Base-by-base conservation (phyloP, 139 green algal genomes). In the Tetraselmis striata region DNA sequence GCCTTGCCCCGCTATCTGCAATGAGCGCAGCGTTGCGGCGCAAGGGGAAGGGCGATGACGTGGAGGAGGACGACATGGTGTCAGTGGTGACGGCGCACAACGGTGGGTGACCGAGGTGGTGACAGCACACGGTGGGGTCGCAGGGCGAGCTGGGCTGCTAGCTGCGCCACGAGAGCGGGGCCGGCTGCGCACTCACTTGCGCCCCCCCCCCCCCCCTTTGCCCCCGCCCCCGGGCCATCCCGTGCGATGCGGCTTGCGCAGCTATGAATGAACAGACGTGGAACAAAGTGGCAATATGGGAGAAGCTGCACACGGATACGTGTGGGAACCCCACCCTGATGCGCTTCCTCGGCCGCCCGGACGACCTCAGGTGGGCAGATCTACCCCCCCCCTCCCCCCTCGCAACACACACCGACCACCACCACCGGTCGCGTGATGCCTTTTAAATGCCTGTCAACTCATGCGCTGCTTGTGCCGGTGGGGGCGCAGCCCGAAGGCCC, bases 261-360 rank as follows among this genome's bases (percentile, higher is more conserved):
- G 93, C 88, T 31, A 97, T 99, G 95, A 99, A 99, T 86, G 96
- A 99, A 85, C 82, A 87, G 11, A 99, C 96, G 1, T 99, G 96
- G 96, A 83, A 87, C 5, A 81, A 89, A 11, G 94, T 98, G 76
- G 75, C 85, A 67, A 29, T 89, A 31, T 99, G 95, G 94, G 96
- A 99, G 87, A 31, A 79, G 83, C 91, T 99, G 75, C 96, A 98
- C 87, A 77, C 59, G 2, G 83, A 89, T 0, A 84, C 90, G 77
- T 98, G 92, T 88, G 75, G 75, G 30, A 29, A 91, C 5, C 87
- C 94, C 28, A 95, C 87, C 59, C 87, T 98, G 78, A 84, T 95
- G 31, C 88, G 90, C 23, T 98, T 98, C 86, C 76, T 89, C 31
- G 96, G 96, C 24, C 87, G 90, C 30, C 96, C 96, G 0, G 87